Conservation (phyloP, 345 rosid species). For the Salix suchowensis region DNA sequence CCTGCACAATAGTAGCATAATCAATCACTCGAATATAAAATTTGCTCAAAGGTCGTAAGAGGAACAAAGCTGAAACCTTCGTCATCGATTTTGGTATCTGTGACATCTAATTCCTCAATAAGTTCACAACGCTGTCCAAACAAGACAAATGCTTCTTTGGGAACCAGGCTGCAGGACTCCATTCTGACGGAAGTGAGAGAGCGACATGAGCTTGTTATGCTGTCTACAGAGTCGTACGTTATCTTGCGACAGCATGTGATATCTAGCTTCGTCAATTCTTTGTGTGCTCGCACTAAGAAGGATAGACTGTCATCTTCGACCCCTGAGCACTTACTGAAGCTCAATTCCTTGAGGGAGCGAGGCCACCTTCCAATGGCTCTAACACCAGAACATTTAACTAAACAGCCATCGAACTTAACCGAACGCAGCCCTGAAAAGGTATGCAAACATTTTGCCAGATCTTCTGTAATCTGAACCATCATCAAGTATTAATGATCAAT, state of each 20-base stretch:
- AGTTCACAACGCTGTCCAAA: constrained; percentile 48
- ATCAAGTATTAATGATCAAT: constrained; percentile 4
- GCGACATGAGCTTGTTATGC: constrained; percentile 40
- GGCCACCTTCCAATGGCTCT: constrained; percentile 48
- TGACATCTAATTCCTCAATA: constrained; percentile 69
- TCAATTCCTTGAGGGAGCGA: constrained; percentile 44
- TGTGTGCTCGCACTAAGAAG: constrained; percentile 39
- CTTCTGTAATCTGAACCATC: constrained; percentile 45
- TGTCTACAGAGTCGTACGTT: constrained; percentile 50
- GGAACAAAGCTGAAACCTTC: constrained; percentile 42
- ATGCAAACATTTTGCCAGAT: constrained; percentile 46
- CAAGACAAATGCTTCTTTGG: constrained; percentile 54
- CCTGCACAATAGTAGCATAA: constrained; percentile 36
- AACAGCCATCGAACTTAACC: constrained; percentile 54
- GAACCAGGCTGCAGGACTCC: constrained; percentile 63
- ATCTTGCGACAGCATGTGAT: constrained; percentile 67
- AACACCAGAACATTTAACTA: constrained; percentile 43
- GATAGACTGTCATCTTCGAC: constrained; percentile 66
- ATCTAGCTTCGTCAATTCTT: constrained; percentile 53
- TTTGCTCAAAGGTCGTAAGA: background rate
- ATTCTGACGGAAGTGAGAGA: constrained; percentile 47
- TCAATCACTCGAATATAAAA: background rate
- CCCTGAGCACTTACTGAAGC: constrained; percentile 65
- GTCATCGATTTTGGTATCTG: constrained; percentile 67
- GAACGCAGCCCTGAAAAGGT: constrained; percentile 46